Evolutionary conservation across 2,329 filamentous ascomycete genomes (phyloP), one percentile per base, ranked within the genome.

Genomic region (Sphaceloma murrayae): DNA sequence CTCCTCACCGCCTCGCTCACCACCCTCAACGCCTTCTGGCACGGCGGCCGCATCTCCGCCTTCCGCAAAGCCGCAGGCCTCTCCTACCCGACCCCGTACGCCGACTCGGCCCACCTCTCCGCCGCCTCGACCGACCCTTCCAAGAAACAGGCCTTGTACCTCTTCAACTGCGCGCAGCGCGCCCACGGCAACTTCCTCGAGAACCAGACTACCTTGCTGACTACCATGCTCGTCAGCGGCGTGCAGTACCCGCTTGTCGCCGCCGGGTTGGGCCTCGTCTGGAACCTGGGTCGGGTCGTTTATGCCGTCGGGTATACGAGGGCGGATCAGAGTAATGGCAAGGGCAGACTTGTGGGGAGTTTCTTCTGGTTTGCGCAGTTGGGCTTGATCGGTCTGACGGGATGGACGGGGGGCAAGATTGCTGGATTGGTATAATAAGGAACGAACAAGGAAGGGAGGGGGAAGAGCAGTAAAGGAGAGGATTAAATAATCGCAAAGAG

Each of bases 21-120:
- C 48, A 73, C 76, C 56, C 54, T 77, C 54, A 63, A 79, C 31
- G 61, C 62, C 46, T 63, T 64, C 53, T 67, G 68, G 60, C 75
- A 78, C 55, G 70, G 68, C 51, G 44, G 17, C 11, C 63, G 72
- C 55, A 67, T 71, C 21, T 56, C 55, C 34, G 16, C 31, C 16
- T 62, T 67, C 58, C 73, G 77, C 61, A 70, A 68, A 52, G 53
- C 59, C 3, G 73, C 75, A 49, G 64, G 68, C 31, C 62, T 78
- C 48, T 64, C 65, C 11, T 78, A 78, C 58, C 77, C 77, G 10
- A 71, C 74, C 61, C 61, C 65, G 56, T 78, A 76, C 61, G 76
- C 77, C 21, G 72, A 72, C 16, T 59, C 65, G 38, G 67, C 73
- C 48, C 69, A 77, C 57, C 65, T 74, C 57, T 67, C 57, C 26